Evolutionary conservation across 2,329 filamentous ascomycete genomes (phyloP), one percentile per base, ranked within the genome.

Genomic region (Botrytis galanthina): DNA sequence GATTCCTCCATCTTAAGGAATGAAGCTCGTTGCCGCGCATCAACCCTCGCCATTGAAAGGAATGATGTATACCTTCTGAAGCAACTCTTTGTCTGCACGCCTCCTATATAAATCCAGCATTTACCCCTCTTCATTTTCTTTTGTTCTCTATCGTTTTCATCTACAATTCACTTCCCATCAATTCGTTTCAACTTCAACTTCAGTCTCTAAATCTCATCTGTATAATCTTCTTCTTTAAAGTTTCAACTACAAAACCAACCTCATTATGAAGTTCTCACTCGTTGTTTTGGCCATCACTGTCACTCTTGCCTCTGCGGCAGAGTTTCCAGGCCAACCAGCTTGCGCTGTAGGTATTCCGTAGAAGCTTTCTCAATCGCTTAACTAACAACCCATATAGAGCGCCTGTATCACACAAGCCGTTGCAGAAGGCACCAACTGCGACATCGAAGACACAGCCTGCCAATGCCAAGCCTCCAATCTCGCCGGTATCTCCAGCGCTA

Each of bases 261-360:
- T 57, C 48, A 57, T 57, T 42, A 68, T 68, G 66, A 68, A 57
- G 66, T 68, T 68, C 48, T 57, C 66, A 16, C 39, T 68, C 48
- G 37, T 68, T 51, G 2, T n/a, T 68, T 68, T 68, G 35, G 48
- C 48, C 12, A 32, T 46, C 32, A 37, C 66, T 26, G 66, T 6
- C 26, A 68, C 48, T 14, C 9, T 42, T 32, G 35, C 54, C 37
- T 57, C 66, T 1, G 66, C 48, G 37, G 48, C 46, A 3, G 66
- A 68, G n/a, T 68, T 57, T 4, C 48, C 66, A 20, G 66, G 66
- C 26, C 66, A 68, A 16, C 66, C 66, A 14, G 66, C 37, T 68
- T 68, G 66, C 18, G 66, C 66, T 8, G 66, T 68, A 57, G 4
- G 66, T 54, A 22, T 1, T 16, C 18, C n/a, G 26, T 9, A 22